Percentiles rank a stretch among this genome's conserved stretches.
phyloP scores from a whole-genome alignment of 345 rosid species.

The Combretum micranthum region DNA sequence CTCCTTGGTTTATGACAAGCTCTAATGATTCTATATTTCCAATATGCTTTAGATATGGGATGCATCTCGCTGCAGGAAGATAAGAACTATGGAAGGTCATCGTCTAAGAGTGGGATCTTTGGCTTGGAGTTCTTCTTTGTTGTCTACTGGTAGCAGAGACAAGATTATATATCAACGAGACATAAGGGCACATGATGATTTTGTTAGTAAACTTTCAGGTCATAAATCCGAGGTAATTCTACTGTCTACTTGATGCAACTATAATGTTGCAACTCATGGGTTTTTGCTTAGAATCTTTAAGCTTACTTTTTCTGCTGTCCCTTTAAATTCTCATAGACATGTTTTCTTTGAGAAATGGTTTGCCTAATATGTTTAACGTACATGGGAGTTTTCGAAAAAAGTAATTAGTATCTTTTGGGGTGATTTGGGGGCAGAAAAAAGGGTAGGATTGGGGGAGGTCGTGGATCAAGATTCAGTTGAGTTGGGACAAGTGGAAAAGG shows the following conservation, averaged over 20 bases:
- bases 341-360: too few species aligned
- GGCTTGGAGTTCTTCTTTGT: conserved; percentile 81
- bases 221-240: conserved; percentile 88
- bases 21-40: conserved; percentile 1
- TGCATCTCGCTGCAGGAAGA: conserved; percentile 63
- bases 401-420: too few species aligned
- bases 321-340: not conserved
- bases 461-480: too few species aligned
- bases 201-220: conserved; percentile 78
- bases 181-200: conserved; percentile 70
- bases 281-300: not conserved
- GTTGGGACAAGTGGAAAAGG: too few species aligned
- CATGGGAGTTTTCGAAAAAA: too few species aligned
- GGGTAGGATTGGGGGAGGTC: too few species aligned
- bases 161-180: conserved; percentile 91
- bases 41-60: conserved; percentile 70
- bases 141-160: conserved; percentile 97
- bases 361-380: too few species aligned
- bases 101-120: conserved; percentile 85
- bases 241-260: not conserved
- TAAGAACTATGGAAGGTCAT: conserved; percentile 98
- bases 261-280: too few species aligned
- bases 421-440: too few species aligned
- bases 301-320: not conserved
- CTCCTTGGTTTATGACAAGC: not conserved